Conservation (phyloP, 2,329 filamentous ascomycete genomes). For the Fonsecaea nubica region DNA sequence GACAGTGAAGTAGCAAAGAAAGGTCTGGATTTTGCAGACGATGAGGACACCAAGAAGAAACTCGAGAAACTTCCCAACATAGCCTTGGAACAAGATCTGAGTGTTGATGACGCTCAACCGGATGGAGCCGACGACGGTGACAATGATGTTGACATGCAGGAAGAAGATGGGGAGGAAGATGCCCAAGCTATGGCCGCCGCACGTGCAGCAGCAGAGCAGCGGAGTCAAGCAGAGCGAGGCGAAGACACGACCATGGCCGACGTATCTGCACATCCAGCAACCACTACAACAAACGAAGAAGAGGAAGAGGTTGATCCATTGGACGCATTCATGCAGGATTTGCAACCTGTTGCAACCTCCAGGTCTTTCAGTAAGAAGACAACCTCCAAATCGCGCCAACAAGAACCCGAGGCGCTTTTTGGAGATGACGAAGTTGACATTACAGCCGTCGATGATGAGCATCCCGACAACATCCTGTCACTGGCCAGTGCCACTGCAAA, state of each 20-base stretch:
- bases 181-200: constrained; percentile 84
- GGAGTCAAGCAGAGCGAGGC: constrained; percentile 54
- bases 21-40: constrained; percentile 84
- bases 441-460: constrained; percentile 65
- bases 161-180: constrained; percentile 85
- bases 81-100: constrained; percentile 56
- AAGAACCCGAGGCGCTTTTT: constrained; percentile 84
- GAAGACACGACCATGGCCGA: constrained; percentile 47
- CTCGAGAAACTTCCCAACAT: constrained; percentile 87
- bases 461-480: constrained; percentile 69
- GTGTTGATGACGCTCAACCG: constrained; percentile 66
- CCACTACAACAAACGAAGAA: constrained; percentile 57
- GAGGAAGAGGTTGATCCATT: constrained; percentile 85
- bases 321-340: constrained; percentile 92
- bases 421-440: constrained; percentile 75
- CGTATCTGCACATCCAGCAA: constrained; percentile 48
- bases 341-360: constrained; percentile 57
- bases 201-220: constrained; percentile 81
- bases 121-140: constrained; percentile 67
- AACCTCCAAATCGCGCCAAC: constrained; percentile 58
- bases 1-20: constrained; percentile 76
- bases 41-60: constrained; percentile 84
- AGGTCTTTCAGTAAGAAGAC: constrained; percentile 44
- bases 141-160: constrained; percentile 75
- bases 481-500: constrained; percentile 51